Percentiles rank a stretch among this genome's conserved stretches.
Conservation (phyloP, 345 rosid genomes). For the Psidium friedrichsthalianum region DNA sequence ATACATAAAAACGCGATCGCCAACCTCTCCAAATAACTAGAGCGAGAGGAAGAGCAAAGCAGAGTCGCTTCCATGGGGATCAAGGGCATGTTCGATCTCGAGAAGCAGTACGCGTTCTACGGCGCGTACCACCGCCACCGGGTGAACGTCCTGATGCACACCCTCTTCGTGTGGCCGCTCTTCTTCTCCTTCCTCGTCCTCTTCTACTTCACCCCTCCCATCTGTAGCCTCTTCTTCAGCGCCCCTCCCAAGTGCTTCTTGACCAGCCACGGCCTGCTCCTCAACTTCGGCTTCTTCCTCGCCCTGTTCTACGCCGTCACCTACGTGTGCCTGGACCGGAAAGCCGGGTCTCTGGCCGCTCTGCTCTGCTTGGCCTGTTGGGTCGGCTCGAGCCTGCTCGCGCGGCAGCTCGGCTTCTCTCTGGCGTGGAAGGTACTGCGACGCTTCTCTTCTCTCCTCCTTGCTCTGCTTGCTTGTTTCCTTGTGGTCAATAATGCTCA, state of each 20-base stretch:
- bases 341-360: slow-evolving; percentile 56
- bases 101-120: slow-evolving; percentile 39
- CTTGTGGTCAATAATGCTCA: background rate
- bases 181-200: slow-evolving; percentile 36
- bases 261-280: slow-evolving; percentile 10
- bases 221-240: slow-evolving; percentile 14
- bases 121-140: slow-evolving; percentile 38
- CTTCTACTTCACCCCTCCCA: slow-evolving; percentile 41
- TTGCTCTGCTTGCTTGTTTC: background rate
- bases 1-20: background rate
- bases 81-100: slow-evolving; percentile 15
- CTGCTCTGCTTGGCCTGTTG: slow-evolving; percentile 21
- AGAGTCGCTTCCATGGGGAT: slow-evolving; percentile 8
- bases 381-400: slow-evolving; percentile 5
- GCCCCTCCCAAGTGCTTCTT: slow-evolving; percentile 18
- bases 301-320: slow-evolving; percentile 28
- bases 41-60: slow-evolving; percentile 15
- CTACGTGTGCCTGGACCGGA: slow-evolving; percentile 34
- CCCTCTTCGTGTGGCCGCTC: slow-evolving; percentile 54
- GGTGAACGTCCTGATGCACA: slow-evolving; percentile 31
- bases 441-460: background rate
- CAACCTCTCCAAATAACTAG: background rate
- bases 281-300: slow-evolving; percentile 42
- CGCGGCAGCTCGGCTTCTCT: slow-evolving; percentile 2
- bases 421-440: slow-evolving; percentile 6